These are phyloP conservation scores for Begonia masoniana DNA, from an alignment of 306 rosid genomes.

Conservation along the genomic window DNA sequence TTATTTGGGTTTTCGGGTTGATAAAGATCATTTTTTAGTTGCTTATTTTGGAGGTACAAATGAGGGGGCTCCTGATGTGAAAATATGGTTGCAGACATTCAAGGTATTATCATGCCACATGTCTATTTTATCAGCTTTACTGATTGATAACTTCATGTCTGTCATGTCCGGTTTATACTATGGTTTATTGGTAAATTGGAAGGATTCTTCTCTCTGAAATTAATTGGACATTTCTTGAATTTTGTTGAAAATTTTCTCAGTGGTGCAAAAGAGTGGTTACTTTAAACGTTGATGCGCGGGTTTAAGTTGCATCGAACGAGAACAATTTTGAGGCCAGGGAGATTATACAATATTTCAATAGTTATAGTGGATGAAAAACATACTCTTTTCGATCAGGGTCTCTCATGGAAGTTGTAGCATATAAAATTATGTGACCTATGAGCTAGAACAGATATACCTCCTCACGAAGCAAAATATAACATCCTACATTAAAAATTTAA, in stretches of 20 bases:
- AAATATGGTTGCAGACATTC: conserved; percentile 78
- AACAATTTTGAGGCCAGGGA: too few species aligned
- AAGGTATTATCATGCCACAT: conserved; percentile 21
- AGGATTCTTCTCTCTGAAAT: not conserved
- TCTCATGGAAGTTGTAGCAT: not conserved
- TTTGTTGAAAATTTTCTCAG: not conserved
- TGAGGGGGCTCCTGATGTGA: conserved; percentile 85
- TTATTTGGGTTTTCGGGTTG: conserved; percentile 41
- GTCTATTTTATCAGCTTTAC: not conserved
- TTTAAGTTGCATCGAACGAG: too few species aligned
- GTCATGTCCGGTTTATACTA: not conserved
- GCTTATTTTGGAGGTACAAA: conserved; percentile 71
- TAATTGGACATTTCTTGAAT: not conserved
- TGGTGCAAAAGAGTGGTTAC: not conserved
- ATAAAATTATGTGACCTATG: not conserved
- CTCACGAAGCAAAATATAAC: too few species aligned
- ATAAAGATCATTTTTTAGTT: conserved; percentile 55
- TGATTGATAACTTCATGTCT: not conserved
- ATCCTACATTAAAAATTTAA: too few species aligned
- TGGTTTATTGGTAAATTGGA: conserved; percentile 2
- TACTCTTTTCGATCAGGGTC: not conserved
- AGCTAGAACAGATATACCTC: too few species aligned
- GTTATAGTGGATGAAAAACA: too few species aligned
- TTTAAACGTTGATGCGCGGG: too few species aligned
- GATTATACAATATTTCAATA: too few species aligned